Evolutionary conservation across 306 rosid genomes (phyloP), one percentile per base, ranked within the genome.

Genomic region (Erythrophleum fordii): DNA sequence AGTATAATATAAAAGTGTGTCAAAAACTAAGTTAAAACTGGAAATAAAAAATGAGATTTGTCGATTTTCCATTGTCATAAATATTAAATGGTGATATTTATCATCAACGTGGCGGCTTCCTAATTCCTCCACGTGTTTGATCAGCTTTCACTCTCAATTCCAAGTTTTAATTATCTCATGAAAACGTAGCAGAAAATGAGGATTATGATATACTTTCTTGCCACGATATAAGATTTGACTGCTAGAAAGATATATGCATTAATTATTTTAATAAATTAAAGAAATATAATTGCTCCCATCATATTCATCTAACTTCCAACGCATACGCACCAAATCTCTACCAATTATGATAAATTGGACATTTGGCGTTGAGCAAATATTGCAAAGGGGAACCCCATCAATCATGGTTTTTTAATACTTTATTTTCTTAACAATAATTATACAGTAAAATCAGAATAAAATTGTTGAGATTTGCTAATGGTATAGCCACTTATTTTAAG

Each of bases 101-200:
- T 75, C 58, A 37, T 58, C 34, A 26, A 3, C 39, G 10, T 56
- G 25, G 20, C 31, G 8, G 4, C 59, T 74, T 53, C 49, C 41
- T 34, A 64, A 18, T 51, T 64, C 18, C 55, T 66, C 81, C 87
- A 80, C 85, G 87, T 83, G 87, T 83, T 79, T 29, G 46, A 76
- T 76, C 73, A 23, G 11, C 1, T 60, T 77, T 70, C 58, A 18
- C 72, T 70, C 65, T 35, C 76, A 64, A 25, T 76, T 46, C 44
- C 17, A 51, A 51, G 48, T 60, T 73, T 67, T 26, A 18, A 58
- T 59, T 75, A 18, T 18, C 46, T 78, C 59, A 31, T 22, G 45
- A 23, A 45, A 69, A 37, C 35, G 13, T n/a, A 9, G 35, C 66
- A 53, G 23, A 49, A 9, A 69, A 45, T 46, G 23, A 39, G 46